Conservation (phyloP, 2,329 filamentous ascomycete species). For the Zarea fungicola region DNA sequence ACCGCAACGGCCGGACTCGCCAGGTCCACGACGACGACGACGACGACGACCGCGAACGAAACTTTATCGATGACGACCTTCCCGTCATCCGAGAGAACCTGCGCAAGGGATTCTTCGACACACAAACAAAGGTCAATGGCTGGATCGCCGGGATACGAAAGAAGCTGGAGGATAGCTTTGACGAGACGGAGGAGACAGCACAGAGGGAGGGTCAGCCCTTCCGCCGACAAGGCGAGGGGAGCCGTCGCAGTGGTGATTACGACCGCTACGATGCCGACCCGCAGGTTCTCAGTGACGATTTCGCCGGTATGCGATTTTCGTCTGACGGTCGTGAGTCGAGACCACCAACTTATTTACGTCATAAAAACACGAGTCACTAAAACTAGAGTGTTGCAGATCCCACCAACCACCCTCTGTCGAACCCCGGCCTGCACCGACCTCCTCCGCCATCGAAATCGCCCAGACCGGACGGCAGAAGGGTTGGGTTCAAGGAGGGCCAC, state of each 20-base stretch:
- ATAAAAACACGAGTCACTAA: background rate
- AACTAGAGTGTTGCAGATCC: constrained; percentile 25
- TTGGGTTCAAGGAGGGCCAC: constrained; percentile 56
- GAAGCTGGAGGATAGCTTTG: constrained; percentile 83
- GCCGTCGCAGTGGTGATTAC: constrained; percentile 76
- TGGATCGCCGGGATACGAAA: constrained; percentile 93
- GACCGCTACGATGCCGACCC: constrained; percentile 94
- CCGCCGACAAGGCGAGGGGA: constrained; percentile 55
- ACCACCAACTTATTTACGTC: background rate
- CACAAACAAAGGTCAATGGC: constrained; percentile 84
- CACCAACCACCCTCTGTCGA: constrained; percentile 59
- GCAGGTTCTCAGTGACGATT: constrained; percentile 83
- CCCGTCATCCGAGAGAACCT: constrained; percentile 90
- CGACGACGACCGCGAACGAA: constrained; percentile 69
- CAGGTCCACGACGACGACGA: constrained; percentile 36
- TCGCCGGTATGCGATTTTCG: constrained; percentile 63
- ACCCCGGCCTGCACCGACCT: constrained; percentile 76
- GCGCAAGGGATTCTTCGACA: constrained; percentile 90
- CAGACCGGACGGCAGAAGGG: constrained; percentile 46
- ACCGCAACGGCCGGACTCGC: constrained; percentile 33
- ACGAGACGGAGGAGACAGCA: constrained; percentile 55
- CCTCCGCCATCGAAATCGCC: constrained; percentile 49
- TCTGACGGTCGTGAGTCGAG: constrained; percentile 56
- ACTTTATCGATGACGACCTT: constrained; percentile 93
- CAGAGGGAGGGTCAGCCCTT: constrained; percentile 26